A percentile compares a stretch with the other conserved stretches of the same genome.
Evolutionary conservation across 2,329 filamentous ascomycete genomes (phyloP).

Genomic region (Diaporthe capsici): DNA sequence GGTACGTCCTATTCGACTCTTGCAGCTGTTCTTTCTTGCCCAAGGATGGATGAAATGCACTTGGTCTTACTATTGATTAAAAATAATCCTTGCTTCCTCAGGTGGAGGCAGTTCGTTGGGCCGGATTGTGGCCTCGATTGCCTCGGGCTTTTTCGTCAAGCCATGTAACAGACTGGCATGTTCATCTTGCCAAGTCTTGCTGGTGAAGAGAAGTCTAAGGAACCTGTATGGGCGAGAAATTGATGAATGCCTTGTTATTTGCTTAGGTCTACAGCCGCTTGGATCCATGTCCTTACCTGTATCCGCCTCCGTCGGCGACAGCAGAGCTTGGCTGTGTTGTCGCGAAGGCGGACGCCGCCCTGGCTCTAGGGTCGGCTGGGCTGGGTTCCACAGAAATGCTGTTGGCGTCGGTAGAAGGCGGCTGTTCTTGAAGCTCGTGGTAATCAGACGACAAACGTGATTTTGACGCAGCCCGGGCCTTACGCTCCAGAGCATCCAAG

Average conservation of each 20-base stretch:
- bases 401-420: background rate
- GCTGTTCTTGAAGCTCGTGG: background rate
- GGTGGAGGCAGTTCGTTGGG: slow-evolving; percentile 1
- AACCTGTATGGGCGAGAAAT: background rate
- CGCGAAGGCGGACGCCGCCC: background rate
- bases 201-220: slow-evolving; percentile 4
- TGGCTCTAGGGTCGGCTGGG: background rate
- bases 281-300: background rate
- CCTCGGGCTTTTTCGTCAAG: background rate
- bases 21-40: background rate
- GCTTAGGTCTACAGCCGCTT: background rate
- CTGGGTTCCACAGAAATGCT: slow-evolving; percentile 3
- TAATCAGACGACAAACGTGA: background rate
- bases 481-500: background rate
- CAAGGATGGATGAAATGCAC: too few relatives aligned
- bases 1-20: too few relatives aligned
- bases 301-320: slow-evolving; percentile 4
- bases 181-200: background rate
- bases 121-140: background rate
- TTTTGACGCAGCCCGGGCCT: background rate
- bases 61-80: background rate
- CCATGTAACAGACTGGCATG: slow-evolving; percentile 2
- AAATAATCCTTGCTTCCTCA: slow-evolving; percentile 6
- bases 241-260: background rate
- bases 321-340: background rate